phyloP scores from a whole-genome alignment of 768 basidiomycete species.

The Paxillus rubicundulus region DNA sequence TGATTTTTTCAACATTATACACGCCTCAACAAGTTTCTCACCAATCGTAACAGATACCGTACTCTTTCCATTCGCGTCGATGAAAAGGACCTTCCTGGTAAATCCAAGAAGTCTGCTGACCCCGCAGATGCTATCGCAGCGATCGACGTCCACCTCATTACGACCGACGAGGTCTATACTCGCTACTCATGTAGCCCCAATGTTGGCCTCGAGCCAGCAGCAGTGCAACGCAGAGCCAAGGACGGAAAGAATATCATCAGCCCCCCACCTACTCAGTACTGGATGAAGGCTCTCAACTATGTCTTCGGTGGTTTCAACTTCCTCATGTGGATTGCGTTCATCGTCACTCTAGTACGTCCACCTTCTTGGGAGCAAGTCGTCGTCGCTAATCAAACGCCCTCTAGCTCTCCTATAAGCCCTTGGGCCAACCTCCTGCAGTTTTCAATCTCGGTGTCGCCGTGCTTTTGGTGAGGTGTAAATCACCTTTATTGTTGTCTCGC shows the following conservation, averaged over 20 bases:
- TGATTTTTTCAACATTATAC: background rate
- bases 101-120: constrained; percentile 24
- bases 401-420: constrained; percentile 51
- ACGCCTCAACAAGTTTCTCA: background rate
- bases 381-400: constrained; percentile 13
- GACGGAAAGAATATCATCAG: constrained; percentile 49
- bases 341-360: constrained; percentile 41
- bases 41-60: constrained; percentile 31
- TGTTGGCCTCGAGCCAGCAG: constrained; percentile 46
- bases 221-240: constrained; percentile 39
- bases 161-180: constrained; percentile 40
- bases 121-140: constrained; percentile 39
- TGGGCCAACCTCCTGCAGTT: constrained; percentile 41
- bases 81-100: constrained; percentile 20
- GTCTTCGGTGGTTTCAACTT: constrained; percentile 59
- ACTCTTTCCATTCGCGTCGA: constrained; percentile 47
- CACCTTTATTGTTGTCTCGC: constrained; percentile 1
- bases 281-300: constrained; percentile 50
- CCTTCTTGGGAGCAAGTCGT: background rate
- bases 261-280: constrained; percentile 46
- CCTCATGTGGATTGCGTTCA: constrained; percentile 53
- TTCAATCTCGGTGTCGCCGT: constrained; percentile 54
- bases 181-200: constrained; percentile 43
- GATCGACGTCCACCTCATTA: constrained; percentile 49
- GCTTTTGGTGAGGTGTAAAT: constrained; percentile 40